These are phyloP conservation scores for Annulohypoxylon bovei DNA, from an alignment of 495 filamentous ascomycete genomes.

Conservation along the genomic window DNA sequence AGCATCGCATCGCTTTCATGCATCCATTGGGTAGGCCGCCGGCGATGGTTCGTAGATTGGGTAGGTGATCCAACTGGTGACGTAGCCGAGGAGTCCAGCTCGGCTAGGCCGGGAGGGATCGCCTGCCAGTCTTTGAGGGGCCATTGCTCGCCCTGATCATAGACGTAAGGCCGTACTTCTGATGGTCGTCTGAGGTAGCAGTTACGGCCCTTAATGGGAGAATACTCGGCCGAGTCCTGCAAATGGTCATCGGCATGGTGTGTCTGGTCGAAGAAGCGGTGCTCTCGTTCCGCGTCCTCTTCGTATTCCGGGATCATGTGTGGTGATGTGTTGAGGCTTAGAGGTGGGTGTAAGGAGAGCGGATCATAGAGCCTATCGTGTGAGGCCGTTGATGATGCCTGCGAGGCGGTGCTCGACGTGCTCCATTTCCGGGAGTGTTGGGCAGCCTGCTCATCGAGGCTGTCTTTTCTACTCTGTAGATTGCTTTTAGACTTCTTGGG, in stretches of 20 bases:
- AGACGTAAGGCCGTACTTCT: constrained; percentile 23
- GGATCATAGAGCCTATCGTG: constrained; percentile 37
- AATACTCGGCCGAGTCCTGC: constrained; percentile 34
- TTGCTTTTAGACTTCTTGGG: constrained; percentile 42
- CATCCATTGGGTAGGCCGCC: constrained; percentile 44
- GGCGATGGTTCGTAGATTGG: neutral
- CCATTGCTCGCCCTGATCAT: constrained; percentile 42
- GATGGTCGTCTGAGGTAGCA: constrained; percentile 34
- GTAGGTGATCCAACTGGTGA: constrained; percentile 29
- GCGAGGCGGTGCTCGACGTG: constrained; percentile 41
- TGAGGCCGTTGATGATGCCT: constrained; percentile 26
- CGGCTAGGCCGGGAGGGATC: constrained; percentile 39
- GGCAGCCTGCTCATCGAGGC: constrained; percentile 28
- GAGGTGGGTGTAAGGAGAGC: constrained; percentile 45
- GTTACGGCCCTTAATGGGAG: constrained; percentile 37
- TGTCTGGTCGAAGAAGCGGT: constrained; percentile 39
- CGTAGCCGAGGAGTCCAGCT: constrained; percentile 33
- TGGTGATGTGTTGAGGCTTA: constrained; percentile 45
- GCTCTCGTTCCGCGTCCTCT: constrained; percentile 36
- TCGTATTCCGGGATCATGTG: constrained; percentile 42
- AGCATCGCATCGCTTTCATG: constrained; percentile 52
- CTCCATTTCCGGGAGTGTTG: constrained; percentile 42
- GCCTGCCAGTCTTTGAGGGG: constrained; percentile 47
- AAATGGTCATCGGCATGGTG: constrained; percentile 35
- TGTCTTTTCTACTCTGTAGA: constrained; percentile 21